Percentiles rank a stretch among this genome's conserved stretches.
Conservation (phyloP, 108 stramenopile genomes). For the Epipyxis sp. region DNA sequence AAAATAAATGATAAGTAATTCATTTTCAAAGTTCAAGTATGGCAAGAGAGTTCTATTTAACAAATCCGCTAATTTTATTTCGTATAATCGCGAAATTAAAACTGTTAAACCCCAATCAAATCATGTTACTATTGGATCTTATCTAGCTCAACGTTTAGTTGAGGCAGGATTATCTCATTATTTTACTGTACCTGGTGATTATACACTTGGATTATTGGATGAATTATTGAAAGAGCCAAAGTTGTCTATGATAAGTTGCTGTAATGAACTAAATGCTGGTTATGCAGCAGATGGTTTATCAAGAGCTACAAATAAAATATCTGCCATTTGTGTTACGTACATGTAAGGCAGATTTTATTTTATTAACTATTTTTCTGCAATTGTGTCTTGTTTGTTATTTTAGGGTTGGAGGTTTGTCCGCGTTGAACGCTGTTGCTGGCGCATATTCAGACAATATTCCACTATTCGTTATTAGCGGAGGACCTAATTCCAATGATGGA, state of each 20-base stretch:
- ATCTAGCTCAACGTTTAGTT: slow-evolving; percentile 14
- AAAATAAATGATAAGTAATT: too few species aligned
- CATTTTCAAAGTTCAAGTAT: too few species aligned
- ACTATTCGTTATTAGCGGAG: slow-evolving; percentile 16
- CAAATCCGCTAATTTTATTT: too few species aligned
- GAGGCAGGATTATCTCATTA: slow-evolving; percentile 1
- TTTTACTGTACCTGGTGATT: slow-evolving; percentile 35
- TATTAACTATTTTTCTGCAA: background rate
- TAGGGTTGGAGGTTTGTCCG: slow-evolving; percentile 26
- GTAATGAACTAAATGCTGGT: slow-evolving; percentile 38
- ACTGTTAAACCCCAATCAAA: too few species aligned
- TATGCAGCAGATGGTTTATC: slow-evolving; percentile 13
- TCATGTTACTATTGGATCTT: slow-evolving; percentile 27
- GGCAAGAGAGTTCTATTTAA: too few species aligned
- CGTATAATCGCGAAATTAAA: too few species aligned
- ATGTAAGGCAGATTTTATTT: slow-evolving; percentile 6
- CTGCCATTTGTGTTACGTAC: background rate
- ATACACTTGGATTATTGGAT: slow-evolving; percentile 21
- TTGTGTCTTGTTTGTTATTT: background rate
- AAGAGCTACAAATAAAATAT: background rate
- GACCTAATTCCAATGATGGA: slow-evolving; percentile 20
- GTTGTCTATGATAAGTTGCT: slow-evolving; percentile 19
- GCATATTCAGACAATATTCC: slow-evolving; percentile 33
- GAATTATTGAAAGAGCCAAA: slow-evolving; percentile 1
- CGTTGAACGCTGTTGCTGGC: slow-evolving; percentile 32